These are phyloP conservation scores for Pseudognaphalium luteoalbum DNA, from an alignment of 129 eudicot species.

Conservation along the genomic window DNA sequence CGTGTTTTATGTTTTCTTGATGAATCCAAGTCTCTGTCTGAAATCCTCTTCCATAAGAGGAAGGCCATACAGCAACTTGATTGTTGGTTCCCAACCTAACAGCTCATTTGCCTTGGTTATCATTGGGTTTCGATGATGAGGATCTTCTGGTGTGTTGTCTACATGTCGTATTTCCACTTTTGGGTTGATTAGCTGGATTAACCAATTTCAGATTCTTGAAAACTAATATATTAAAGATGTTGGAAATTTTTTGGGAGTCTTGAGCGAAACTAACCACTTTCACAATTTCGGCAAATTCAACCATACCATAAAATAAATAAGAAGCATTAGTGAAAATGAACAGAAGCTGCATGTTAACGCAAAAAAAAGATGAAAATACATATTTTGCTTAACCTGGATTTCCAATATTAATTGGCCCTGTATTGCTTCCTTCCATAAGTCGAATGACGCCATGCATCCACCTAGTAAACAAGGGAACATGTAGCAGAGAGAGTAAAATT, in stretches of 20 bases:
- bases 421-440: conserved; percentile 63
- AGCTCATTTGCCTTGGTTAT: conserved; percentile 71
- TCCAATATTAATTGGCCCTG: conserved; percentile 94
- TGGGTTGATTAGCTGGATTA: conserved; percentile 70
- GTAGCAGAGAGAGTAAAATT: background rate
- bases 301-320: conserved; percentile 28
- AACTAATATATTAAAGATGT: background rate
- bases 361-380: background rate
- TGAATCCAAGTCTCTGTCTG: no score
- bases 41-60: conserved; percentile 34
- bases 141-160: conserved; percentile 89
- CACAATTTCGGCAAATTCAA: conserved; percentile 78
- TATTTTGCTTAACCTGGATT: conserved; percentile 61
- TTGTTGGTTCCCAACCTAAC: conserved; percentile 80
- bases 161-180: conserved; percentile 63
- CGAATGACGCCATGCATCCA: conserved; percentile 88
- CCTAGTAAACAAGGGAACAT: conserved; percentile 40
- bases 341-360: background rate
- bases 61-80: conserved; percentile 71
- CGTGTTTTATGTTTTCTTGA: conserved; percentile 11
- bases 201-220: background rate
- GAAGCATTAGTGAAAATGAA: background rate
- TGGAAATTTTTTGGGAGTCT: background rate
- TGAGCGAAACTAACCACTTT: conserved; percentile 55
- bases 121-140: conserved; percentile 83